A percentile compares a stretch with the other conserved stretches of the same genome.
Evolutionary conservation across 140 eudicot genomes (phyloP).

Genomic region (Bidens hawaiensis): DNA sequence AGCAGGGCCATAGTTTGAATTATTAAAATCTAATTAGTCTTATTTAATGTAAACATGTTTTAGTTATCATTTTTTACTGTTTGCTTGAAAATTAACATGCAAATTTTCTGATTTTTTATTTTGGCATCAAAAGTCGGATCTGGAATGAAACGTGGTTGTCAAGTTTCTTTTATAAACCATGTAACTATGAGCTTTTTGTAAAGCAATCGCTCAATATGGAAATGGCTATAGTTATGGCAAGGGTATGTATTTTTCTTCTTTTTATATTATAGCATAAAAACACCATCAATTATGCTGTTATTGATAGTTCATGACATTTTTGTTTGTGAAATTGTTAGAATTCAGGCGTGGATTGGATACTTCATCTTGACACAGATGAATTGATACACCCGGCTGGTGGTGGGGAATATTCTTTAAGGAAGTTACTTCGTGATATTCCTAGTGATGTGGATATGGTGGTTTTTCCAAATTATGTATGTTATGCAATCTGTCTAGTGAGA

Average conservation of each 20-base stretch:
- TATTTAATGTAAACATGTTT: no score
- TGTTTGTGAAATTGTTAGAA: slow-evolving; percentile 41
- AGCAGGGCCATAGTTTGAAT: no score
- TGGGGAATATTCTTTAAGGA: slow-evolving; percentile 81
- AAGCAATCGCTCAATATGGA: slow-evolving; percentile 97
- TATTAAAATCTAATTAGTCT: no score
- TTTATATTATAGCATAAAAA: background rate
- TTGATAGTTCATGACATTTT: background rate
- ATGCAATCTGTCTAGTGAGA: slow-evolving; percentile 4
- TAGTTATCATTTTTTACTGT: no score
- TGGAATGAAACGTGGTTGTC: slow-evolving; percentile 99
- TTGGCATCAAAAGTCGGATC: slow-evolving; percentile 63
- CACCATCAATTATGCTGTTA: background rate
- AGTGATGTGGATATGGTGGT: slow-evolving; percentile 86
- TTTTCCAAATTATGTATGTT: slow-evolving; percentile 93
- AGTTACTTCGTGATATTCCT: slow-evolving; percentile 75
- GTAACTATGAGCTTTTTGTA: slow-evolving; percentile 94
- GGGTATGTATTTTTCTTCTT: slow-evolving; percentile 47
- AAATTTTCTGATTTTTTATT: slow-evolving; percentile 13
- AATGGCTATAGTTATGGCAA: slow-evolving; percentile 97
- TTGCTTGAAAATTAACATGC: background rate
- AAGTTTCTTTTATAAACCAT: slow-evolving; percentile 94
- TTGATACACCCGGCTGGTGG: slow-evolving; percentile 91
- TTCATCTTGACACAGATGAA: slow-evolving; percentile 98
- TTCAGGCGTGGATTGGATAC: slow-evolving; percentile 89